Percentiles rank a stretch among this genome's conserved stretches.
Conservation (phyloP, 306 rosid genomes). For the Ziziphus jujuba region DNA sequence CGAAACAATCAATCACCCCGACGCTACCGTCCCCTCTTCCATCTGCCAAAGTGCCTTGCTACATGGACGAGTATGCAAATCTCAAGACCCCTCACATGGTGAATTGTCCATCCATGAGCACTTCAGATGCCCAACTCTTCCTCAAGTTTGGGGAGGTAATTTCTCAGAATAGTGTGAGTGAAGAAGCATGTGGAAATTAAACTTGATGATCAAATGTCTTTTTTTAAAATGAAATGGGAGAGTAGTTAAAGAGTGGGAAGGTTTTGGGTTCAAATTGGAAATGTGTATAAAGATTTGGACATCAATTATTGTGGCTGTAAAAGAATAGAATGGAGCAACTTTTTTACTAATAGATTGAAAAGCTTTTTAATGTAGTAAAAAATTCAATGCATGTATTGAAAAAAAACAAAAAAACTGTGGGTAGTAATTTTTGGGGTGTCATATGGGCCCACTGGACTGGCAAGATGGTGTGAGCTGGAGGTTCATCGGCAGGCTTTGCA, state of each 20-base stretch:
- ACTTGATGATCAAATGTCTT: conserved; percentile 1
- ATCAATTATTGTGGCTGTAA: conserved; percentile 18
- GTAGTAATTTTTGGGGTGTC: conserved; percentile 2
- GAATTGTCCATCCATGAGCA: conserved; percentile 83
- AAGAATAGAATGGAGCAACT: conserved; percentile 19
- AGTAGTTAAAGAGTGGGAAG: too few relatives aligned
- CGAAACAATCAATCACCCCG: conserved; percentile 32
- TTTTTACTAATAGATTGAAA: conserved; percentile 5
- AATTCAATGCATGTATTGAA: neutral
- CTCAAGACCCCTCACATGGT: conserved; percentile 74
- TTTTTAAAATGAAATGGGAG: conserved; percentile 8
- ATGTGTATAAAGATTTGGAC: conserved; percentile 45
- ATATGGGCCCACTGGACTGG: conserved; percentile 10
- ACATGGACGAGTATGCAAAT: conserved; percentile 79
- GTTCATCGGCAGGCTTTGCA: neutral
- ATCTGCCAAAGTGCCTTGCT: conserved; percentile 52
- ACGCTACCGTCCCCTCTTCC: conserved; percentile 32
- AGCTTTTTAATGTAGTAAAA: conserved; percentile 2
- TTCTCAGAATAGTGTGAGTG: conserved; percentile 74
- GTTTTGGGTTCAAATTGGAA: conserved; percentile 10
- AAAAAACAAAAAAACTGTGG: neutral
- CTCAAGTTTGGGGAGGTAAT: conserved; percentile 93
- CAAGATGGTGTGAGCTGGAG: neutral
- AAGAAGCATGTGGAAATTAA: conserved; percentile 7
- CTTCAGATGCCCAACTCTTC: conserved; percentile 87